phyloP scores from a whole-genome alignment of 495 filamentous ascomycete species.

The Stereocaulon alpinum region DNA sequence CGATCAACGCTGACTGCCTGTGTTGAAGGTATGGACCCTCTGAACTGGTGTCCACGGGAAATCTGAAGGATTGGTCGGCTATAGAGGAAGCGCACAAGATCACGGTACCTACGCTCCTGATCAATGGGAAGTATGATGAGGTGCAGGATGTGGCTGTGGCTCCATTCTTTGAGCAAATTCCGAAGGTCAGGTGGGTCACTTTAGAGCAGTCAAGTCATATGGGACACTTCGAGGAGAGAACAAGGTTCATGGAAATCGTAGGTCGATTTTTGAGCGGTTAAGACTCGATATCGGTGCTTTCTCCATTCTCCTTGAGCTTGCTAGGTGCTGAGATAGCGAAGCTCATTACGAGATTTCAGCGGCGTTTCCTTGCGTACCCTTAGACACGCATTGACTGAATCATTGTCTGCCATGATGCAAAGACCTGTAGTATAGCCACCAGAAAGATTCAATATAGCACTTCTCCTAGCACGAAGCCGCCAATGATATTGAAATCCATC shows the following conservation, averaged over 20 bases:
- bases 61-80: slow-evolving; percentile 35
- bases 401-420: too few relatives aligned
- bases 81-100: slow-evolving; percentile 29
- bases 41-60: slow-evolving; percentile 36
- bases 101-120: slow-evolving; percentile 32
- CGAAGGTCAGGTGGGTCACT: slow-evolving; percentile 38
- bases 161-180: slow-evolving; percentile 36
- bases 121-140: slow-evolving; percentile 43
- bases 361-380: too few relatives aligned
- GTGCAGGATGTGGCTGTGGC: slow-evolving; percentile 34
- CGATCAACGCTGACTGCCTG: neutral
- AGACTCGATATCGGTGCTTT: too few relatives aligned
- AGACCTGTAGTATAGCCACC: too few relatives aligned
- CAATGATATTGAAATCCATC: too few relatives aligned
- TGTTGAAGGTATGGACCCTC: slow-evolving; percentile 36
- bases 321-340: too few relatives aligned
- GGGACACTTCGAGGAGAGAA: slow-evolving; percentile 35
- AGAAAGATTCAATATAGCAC: too few relatives aligned
- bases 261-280: too few relatives aligned
- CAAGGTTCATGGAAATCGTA: slow-evolving; percentile 24
- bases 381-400: too few relatives aligned
- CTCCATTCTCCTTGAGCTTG: too few relatives aligned
- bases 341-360: too few relatives aligned
- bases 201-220: slow-evolving; percentile 37
- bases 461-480: too few relatives aligned